Evolutionary conservation across 331 rosid genomes (phyloP).

Genomic region (Erythrophleum ivorense): DNA sequence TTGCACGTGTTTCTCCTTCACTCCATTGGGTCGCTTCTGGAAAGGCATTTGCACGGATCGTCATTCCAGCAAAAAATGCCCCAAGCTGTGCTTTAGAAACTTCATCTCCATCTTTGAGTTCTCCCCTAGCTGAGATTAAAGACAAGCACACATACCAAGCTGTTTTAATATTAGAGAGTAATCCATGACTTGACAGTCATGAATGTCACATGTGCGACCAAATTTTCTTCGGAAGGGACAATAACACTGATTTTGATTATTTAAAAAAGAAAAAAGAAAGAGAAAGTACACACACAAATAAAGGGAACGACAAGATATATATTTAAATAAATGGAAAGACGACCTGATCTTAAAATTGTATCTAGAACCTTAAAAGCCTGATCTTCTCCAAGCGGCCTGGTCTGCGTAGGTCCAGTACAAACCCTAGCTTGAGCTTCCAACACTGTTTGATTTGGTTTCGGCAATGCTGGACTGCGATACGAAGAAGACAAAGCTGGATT

Average conservation of each 20-base stretch:
- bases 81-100: slow-evolving; percentile 93
- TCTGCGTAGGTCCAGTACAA: slow-evolving; percentile 95
- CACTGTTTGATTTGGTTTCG: slow-evolving; percentile 81
- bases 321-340: neutral
- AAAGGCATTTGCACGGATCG: slow-evolving; percentile 88
- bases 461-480: slow-evolving; percentile 57
- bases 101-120: slow-evolving; percentile 64
- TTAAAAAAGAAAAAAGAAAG: no score
- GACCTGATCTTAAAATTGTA: slow-evolving; percentile 84
- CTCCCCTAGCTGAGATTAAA: slow-evolving; percentile 70
- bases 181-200: neutral
- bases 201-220: neutral
- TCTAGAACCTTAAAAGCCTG: slow-evolving; percentile 88
- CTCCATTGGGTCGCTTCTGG: slow-evolving; percentile 99
- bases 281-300: neutral
- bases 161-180: neutral
- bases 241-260: neutral
- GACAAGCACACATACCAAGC: neutral
- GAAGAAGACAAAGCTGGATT: slow-evolving; percentile 84
- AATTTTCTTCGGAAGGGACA: neutral
- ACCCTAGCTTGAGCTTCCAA: slow-evolving; percentile 92
- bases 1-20: slow-evolving; percentile 85
- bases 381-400: slow-evolving; percentile 80
- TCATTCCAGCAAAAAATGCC: slow-evolving; percentile 94
- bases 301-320: neutral